phyloP scores from a whole-genome alignment of 1,284 basidiomycete species.

The Ustilago shanxiensis region DNA sequence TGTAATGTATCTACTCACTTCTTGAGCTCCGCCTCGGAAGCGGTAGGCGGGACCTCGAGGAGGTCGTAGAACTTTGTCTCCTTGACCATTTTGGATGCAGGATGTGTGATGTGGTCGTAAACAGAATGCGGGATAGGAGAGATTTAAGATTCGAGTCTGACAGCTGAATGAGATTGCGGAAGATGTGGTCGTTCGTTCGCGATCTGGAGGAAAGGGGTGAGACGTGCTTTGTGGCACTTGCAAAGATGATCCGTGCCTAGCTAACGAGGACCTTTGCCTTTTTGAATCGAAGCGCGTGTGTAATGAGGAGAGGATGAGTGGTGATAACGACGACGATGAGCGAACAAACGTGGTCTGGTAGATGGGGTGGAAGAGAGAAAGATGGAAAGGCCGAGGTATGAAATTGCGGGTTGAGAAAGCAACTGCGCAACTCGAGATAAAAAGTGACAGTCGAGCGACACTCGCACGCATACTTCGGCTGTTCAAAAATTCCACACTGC shows the following conservation, averaged over 20 bases:
- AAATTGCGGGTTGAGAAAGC: no score
- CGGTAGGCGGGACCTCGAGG: constrained; percentile 62
- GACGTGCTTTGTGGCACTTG: not conserved
- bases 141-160: not conserved
- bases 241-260: not conserved
- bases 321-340: constrained; percentile 4
- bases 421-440: not conserved
- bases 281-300: constrained; percentile 9
- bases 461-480: not conserved
- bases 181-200: not conserved
- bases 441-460: constrained; percentile 33
- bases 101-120: constrained; percentile 1
- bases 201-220: not conserved
- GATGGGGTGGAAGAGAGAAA: constrained; percentile 6
- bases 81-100: constrained; percentile 44
- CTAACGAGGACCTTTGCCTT: no score
- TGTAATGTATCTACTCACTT: constrained; percentile 57
- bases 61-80: constrained; percentile 68
- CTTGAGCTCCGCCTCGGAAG: constrained; percentile 66
- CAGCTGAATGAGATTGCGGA: constrained; percentile 1
- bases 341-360: not conserved
- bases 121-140: no score
- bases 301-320: not conserved
- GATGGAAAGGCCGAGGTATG: not conserved
- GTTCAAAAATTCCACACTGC: not conserved